Percentiles rank a stretch among this genome's conserved stretches.
Conservation (phyloP, 2,329 filamentous ascomycete genomes). For the Clarireedia sp. region DNA sequence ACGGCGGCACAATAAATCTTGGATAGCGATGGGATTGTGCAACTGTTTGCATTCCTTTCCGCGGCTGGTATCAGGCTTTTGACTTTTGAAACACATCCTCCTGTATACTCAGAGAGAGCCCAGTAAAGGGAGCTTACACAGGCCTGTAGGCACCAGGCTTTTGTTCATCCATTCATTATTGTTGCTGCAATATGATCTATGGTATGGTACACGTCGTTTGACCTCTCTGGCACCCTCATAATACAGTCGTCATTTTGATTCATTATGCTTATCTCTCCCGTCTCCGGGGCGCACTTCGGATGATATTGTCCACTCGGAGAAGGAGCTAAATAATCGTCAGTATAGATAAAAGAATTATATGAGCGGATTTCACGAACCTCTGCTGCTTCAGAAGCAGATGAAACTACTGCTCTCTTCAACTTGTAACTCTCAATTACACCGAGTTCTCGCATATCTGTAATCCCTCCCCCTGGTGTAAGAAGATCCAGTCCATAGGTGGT, state of each 20-base stretch:
- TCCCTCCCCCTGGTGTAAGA: constrained; percentile 79
- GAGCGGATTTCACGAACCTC: constrained; percentile 55
- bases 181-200: constrained; percentile 28
- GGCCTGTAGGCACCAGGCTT: background rate
- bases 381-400: constrained; percentile 89
- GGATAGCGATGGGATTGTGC: too few relatives aligned
- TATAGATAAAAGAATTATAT: constrained; percentile 12
- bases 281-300: constrained; percentile 80
- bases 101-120: background rate
- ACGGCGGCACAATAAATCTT: too few relatives aligned
- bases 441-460: constrained; percentile 90
- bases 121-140: background rate
- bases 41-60: background rate
- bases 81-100: background rate
- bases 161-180: constrained; percentile 15
- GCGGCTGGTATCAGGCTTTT: background rate
- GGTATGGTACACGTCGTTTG: constrained; percentile 29
- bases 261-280: constrained; percentile 59
- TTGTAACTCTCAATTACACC: constrained; percentile 98
- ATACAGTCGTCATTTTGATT: constrained; percentile 23
- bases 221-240: constrained; percentile 21
- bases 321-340: constrained; percentile 55
- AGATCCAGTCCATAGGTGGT: constrained; percentile 87
- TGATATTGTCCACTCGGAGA: constrained; percentile 94
- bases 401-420: constrained; percentile 95